phyloP scores from a whole-genome alignment of 306 rosid genomes.

The Geum urbanum region DNA sequence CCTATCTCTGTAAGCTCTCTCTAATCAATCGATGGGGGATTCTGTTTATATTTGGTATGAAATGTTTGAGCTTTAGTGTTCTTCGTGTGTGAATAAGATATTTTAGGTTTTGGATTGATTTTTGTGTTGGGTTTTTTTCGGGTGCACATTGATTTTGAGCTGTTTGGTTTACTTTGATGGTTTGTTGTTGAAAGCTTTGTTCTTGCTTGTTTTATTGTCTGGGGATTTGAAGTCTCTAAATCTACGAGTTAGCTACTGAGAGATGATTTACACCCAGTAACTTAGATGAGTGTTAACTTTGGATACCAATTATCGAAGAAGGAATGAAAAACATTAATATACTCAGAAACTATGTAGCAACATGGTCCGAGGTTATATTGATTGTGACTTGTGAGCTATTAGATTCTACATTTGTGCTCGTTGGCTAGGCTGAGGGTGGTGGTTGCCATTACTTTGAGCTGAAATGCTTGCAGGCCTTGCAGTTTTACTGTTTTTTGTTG shows the following conservation, averaged over 20 bases:
- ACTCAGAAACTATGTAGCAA: too few species aligned
- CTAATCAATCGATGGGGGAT: neutral
- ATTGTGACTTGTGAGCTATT: neutral
- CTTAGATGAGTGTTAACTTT: too few species aligned
- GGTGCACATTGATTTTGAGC: neutral
- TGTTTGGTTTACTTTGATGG: neutral
- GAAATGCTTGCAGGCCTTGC: neutral
- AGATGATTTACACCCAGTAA: too few species aligned
- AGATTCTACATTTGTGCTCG: neutral
- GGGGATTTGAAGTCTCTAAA: too few species aligned
- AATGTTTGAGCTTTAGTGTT: neutral
- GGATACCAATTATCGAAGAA: too few species aligned
- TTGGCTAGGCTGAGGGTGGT: neutral
- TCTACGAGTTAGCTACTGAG: too few species aligned
- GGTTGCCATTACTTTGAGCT: neutral
- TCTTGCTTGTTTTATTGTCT: neutral
- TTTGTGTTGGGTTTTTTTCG: neutral
- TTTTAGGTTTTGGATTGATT: constrained; percentile 8
- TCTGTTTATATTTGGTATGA: neutral
- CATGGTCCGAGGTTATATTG: too few species aligned
- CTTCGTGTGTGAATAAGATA: constrained; percentile 1
- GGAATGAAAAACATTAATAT: too few species aligned
- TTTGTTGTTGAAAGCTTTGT: neutral
- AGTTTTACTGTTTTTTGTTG: neutral
- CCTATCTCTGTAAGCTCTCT: constrained; percentile 58